Percentiles rank a stretch among this genome's conserved stretches.
Conservation (phyloP, 2,329 filamentous ascomycete genomes). For the Aspergillus proliferans region DNA sequence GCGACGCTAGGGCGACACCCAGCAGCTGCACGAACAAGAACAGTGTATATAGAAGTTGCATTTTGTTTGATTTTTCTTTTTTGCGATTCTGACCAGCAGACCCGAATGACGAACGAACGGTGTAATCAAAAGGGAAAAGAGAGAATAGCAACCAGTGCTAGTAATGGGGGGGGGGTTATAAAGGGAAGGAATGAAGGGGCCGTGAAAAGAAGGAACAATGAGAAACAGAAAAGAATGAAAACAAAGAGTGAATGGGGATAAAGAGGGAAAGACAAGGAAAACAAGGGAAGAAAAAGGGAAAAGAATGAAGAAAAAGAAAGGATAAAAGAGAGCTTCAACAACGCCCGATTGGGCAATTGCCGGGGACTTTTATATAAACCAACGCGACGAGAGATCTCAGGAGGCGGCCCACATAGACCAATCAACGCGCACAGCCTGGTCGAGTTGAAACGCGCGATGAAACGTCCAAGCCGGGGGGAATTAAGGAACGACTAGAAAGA, state of each 20-base stretch:
- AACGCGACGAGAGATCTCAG: too few species aligned
- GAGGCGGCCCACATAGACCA: too few species aligned
- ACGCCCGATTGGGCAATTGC: background rate
- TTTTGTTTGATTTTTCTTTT: constrained; percentile 4
- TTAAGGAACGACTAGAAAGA: too few species aligned
- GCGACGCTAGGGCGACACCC: constrained; percentile 28
- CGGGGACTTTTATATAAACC: too few species aligned
- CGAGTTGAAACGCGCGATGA: too few species aligned
- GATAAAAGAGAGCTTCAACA: background rate
- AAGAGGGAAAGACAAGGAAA: constrained; percentile 4
- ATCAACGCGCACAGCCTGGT: too few species aligned
- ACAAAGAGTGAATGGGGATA: constrained; percentile 2
- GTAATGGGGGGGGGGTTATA: background rate
- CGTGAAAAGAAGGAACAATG: constrained; percentile 1
- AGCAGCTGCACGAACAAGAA: constrained; percentile 26
- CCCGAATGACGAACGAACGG: background rate
- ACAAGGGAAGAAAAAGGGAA: background rate
- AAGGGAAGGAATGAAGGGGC: background rate
- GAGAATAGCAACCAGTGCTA: background rate
- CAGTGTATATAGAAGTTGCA: constrained; percentile 1
- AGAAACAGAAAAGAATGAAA: constrained; percentile 5
- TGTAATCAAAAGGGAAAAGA: background rate
- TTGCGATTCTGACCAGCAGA: background rate
- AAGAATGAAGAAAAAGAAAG: background rate
- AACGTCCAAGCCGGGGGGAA: too few species aligned